Percentiles rank a stretch among this genome's conserved stretches.
Conservation (phyloP, 2,329 filamentous ascomycete genomes). For the Trichoderma asperellum region DNA sequence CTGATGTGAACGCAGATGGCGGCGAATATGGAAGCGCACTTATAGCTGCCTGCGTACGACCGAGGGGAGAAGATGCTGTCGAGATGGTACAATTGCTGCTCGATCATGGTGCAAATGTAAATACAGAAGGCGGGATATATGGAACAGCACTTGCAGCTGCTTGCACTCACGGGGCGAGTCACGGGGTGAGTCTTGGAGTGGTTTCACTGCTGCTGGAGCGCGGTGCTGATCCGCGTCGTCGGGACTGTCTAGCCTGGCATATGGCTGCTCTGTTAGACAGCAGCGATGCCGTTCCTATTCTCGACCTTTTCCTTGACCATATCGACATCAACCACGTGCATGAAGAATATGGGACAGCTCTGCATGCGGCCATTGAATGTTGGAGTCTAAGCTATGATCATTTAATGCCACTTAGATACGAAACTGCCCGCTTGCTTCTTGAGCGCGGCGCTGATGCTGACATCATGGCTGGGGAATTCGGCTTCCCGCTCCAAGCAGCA, state of each 20-base stretch:
- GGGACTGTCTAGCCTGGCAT: neutral
- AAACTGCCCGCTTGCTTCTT: neutral
- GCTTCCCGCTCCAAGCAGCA: slow-evolving; percentile 30
- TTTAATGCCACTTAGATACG: neutral
- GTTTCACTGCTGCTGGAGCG: neutral
- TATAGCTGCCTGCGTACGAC: neutral
- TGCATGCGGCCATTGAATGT: neutral
- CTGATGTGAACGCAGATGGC: neutral
- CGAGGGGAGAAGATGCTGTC: too few species aligned
- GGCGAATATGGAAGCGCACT: neutral
- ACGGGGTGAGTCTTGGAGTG: too few species aligned
- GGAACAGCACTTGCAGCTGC: neutral
- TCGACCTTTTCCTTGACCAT: neutral
- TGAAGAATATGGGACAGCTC: neutral
- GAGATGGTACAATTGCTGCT: neutral
- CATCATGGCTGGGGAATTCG: neutral
- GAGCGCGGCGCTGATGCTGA: slow-evolving; percentile 7
- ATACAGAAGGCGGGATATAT: neutral
- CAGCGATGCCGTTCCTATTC: too few species aligned
- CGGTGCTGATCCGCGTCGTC: neutral
- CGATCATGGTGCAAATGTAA: neutral
- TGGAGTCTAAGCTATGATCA: rapidly evolving
- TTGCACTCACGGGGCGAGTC: neutral
- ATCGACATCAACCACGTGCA: neutral
- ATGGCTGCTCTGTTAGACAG: neutral